Percentiles rank a stretch among this genome's conserved stretches.
Conservation (phyloP, 129 eudicot species). For the Lactuca saligna region DNA sequence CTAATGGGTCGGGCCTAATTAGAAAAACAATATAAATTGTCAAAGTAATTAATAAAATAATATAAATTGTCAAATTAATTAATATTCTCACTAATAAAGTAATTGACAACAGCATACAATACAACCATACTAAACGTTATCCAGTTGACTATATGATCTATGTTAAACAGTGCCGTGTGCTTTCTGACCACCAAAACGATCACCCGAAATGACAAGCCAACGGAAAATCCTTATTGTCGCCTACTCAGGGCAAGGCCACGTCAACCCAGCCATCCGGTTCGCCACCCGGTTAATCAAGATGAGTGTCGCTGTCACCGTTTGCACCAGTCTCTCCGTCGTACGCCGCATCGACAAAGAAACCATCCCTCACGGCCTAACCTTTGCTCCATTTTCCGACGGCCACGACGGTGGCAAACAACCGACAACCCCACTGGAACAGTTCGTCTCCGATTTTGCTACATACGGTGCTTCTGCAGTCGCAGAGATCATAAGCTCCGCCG, state of each 20-base stretch:
- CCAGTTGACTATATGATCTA: background rate
- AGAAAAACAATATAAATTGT: no score
- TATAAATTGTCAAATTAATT: no score
- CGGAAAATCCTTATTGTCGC: slow-evolving; percentile 28
- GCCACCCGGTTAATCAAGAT: slow-evolving; percentile 28
- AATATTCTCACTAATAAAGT: no score
- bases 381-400: slow-evolving; percentile 28
- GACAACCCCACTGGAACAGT: slow-evolving; percentile 14
- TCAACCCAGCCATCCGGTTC: slow-evolving; percentile 48
- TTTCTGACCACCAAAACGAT: background rate
- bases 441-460: slow-evolving; percentile 17
- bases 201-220: background rate
- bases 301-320: slow-evolving; percentile 39
- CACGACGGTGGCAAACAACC: slow-evolving; percentile 19
- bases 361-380: slow-evolving; percentile 12
- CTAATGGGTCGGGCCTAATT: no score
- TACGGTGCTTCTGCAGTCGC: slow-evolving; percentile 5
- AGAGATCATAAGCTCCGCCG: slow-evolving; percentile 9
- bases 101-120: no score
- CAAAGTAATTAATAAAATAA: no score
- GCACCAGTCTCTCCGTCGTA: slow-evolving; percentile 18
- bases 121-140: no score
- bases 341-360: slow-evolving; percentile 15
- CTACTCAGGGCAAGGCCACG: slow-evolving; percentile 40
- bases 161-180: background rate